phyloP scores from a whole-genome alignment of 2,329 filamentous ascomycete species.

The Cordyceps tenuipes region DNA sequence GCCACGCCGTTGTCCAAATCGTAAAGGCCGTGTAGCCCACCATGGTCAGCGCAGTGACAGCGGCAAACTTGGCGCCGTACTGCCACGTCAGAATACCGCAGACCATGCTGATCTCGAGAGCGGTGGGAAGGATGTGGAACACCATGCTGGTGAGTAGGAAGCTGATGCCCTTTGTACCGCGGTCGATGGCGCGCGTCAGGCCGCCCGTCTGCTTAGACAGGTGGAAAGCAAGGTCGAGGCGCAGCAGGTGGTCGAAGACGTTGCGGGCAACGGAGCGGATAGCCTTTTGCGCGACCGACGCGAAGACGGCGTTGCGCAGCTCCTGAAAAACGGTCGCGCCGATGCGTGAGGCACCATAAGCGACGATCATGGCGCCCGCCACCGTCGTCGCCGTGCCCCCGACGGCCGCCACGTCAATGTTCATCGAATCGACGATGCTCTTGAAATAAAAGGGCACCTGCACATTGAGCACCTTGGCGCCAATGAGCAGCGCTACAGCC shows the following conservation, averaged over 20 bases:
- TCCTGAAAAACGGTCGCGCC: slow-evolving; percentile 88
- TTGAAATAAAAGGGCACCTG: slow-evolving; percentile 99
- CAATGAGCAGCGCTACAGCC: slow-evolving; percentile 74
- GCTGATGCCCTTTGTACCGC: slow-evolving; percentile 96
- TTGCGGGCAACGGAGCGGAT: slow-evolving; percentile 85
- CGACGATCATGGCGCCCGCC: slow-evolving; percentile 86
- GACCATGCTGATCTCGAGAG: slow-evolving; percentile 88
- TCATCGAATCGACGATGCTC: slow-evolving; percentile 95
- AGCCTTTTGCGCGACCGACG: slow-evolving; percentile 92
- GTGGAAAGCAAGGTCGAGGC: slow-evolving; percentile 88
- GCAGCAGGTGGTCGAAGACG: slow-evolving; percentile 84
- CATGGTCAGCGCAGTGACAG: slow-evolving; percentile 87
- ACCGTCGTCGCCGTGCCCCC: slow-evolving; percentile 87
- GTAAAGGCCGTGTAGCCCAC: slow-evolving; percentile 92
- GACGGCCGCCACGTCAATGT: slow-evolving; percentile 77
- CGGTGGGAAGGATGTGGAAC: slow-evolving; percentile 90
- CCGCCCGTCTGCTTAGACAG: slow-evolving; percentile 91
- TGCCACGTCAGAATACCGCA: slow-evolving; percentile 96
- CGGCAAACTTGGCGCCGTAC: slow-evolving; percentile 85
- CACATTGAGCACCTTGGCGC: slow-evolving; percentile 92
- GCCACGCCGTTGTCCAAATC: slow-evolving; percentile 91
- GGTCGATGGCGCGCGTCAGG: slow-evolving; percentile 85
- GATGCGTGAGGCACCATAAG: slow-evolving; percentile 82
- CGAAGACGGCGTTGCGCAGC: slow-evolving; percentile 90
- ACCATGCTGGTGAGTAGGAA: slow-evolving; percentile 97